phyloP scores from a whole-genome alignment of 2,329 filamentous ascomycete species.

The Aspergillus sp. region DNA sequence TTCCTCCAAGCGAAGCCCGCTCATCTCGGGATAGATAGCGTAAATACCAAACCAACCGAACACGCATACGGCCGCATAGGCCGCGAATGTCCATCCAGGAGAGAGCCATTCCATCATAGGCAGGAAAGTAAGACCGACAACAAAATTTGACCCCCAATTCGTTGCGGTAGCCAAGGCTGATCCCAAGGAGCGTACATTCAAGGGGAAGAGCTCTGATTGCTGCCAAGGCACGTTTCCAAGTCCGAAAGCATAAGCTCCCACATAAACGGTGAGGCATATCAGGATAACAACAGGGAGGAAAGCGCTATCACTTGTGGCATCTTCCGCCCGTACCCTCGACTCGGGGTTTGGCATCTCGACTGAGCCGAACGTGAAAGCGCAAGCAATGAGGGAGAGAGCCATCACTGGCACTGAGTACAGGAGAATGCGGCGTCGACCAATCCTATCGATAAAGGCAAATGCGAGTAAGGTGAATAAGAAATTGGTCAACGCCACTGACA shows the following conservation, averaged over 20 bases:
- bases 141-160: constrained; percentile 85
- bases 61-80: constrained; percentile 73
- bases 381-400: constrained; percentile 69
- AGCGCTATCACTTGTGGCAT: constrained; percentile 25
- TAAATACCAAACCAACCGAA: constrained; percentile 69
- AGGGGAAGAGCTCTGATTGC: constrained; percentile 86
- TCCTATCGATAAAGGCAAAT: constrained; percentile 72
- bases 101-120: constrained; percentile 78
- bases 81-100: constrained; percentile 73
- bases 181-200: constrained; percentile 62
- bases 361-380: constrained; percentile 71
- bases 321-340: constrained; percentile 20
- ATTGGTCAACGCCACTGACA: constrained; percentile 80
- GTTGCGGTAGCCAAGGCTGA: constrained; percentile 68
- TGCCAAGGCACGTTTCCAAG: constrained; percentile 95
- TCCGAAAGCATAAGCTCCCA: constrained; percentile 81
- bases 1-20: constrained; percentile 78
- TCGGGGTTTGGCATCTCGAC: constrained; percentile 50
- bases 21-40: constrained; percentile 82
- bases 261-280: constrained; percentile 76
- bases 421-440: constrained; percentile 77
- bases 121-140: constrained; percentile 83
- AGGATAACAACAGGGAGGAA: constrained; percentile 61
- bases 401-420: constrained; percentile 84
- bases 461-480: constrained; percentile 77